Percentiles rank a stretch among this genome's conserved stretches.
phyloP scores from a whole-genome alignment of 768 basidiomycete species.

The Gyrodon lividus region DNA sequence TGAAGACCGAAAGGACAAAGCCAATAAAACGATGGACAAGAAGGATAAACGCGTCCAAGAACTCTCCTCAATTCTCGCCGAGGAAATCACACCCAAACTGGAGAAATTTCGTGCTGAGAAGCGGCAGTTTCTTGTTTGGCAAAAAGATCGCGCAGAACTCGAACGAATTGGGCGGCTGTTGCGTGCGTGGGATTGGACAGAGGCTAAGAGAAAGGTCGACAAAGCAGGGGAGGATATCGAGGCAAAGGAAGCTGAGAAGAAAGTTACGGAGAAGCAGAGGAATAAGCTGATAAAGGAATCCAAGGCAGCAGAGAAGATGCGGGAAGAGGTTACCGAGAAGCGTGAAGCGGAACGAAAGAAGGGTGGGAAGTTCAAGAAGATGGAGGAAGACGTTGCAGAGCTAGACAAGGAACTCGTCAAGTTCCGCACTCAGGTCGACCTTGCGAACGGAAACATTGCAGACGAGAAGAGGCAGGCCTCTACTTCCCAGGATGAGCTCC shows the following conservation, averaged over 20 bases:
- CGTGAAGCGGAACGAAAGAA: conserved; percentile 88
- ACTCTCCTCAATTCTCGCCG: conserved; percentile 71
- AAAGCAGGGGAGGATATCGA: conserved; percentile 58
- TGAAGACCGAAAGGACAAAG: conserved; percentile 97
- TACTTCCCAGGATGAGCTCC: conserved; percentile 51
- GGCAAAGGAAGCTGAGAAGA: conserved; percentile 48
- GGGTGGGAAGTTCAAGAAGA: conserved; percentile 85
- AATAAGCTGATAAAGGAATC: conserved; percentile 53
- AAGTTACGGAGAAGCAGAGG: conserved; percentile 44
- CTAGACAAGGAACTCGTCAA: conserved; percentile 81
- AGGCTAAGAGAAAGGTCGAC: conserved; percentile 49
- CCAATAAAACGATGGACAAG: conserved; percentile 92
- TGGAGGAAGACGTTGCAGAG: conserved; percentile 77
- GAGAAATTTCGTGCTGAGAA: conserved; percentile 90
- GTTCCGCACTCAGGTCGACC: conserved; percentile 80
- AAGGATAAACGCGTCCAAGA: conserved; percentile 96
- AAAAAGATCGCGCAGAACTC: conserved; percentile 85
- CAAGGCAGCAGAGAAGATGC: conserved; percentile 65
- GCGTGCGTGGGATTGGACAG: conserved; percentile 87
- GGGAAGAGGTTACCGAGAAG: conserved; percentile 63
- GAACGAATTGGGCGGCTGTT: conserved; percentile 81
- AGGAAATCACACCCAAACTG: conserved; percentile 94
- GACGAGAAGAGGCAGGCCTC: conserved; percentile 72
- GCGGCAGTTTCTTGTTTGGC: conserved; percentile 82
- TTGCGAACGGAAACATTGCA: conserved; percentile 68